These are phyloP conservation scores for Verruconis gallopava DNA, from an alignment of 2,329 filamentous ascomycete genomes.

Conservation along the genomic window DNA sequence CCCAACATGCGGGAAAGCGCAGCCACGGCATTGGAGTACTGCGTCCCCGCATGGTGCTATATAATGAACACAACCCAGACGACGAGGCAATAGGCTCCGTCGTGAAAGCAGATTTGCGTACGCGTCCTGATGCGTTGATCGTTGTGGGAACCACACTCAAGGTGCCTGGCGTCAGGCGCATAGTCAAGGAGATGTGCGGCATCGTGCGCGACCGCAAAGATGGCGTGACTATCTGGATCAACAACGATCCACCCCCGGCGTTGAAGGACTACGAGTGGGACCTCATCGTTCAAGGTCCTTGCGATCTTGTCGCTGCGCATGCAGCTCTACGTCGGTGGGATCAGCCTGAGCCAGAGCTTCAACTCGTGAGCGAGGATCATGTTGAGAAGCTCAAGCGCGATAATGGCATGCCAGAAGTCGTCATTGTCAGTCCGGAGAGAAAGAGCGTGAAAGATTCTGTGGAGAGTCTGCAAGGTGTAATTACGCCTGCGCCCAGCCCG, in stretches of 20 bases:
- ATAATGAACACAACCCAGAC: slow-evolving; percentile 95
- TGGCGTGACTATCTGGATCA: slow-evolving; percentile 79
- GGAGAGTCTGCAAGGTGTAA: slow-evolving; percentile 8
- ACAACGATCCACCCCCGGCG: slow-evolving; percentile 68
- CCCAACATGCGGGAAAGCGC: slow-evolving; percentile 64
- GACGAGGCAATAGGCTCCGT: slow-evolving; percentile 92
- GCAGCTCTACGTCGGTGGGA: slow-evolving; percentile 50
- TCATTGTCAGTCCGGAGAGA: neutral
- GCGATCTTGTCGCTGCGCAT: slow-evolving; percentile 71
- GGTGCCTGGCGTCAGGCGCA: slow-evolving; percentile 78
- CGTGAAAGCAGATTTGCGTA: slow-evolving; percentile 70
- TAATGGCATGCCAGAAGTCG: neutral
- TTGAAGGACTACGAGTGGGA: slow-evolving; percentile 84
- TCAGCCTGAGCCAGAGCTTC: slow-evolving; percentile 22
- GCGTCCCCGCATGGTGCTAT: slow-evolving; percentile 85
- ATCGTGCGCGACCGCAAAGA: slow-evolving; percentile 71
- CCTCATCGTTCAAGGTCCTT: slow-evolving; percentile 72
- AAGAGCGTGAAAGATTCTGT: slow-evolving; percentile 19
- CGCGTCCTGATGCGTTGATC: slow-evolving; percentile 78
- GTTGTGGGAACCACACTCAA: slow-evolving; percentile 94
- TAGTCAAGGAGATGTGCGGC: slow-evolving; percentile 82
- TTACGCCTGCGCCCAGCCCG: slow-evolving; percentile 6
- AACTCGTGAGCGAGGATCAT: slow-evolving; percentile 23
- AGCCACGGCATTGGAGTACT: slow-evolving; percentile 87
- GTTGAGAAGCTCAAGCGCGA: slow-evolving; percentile 20